Conservation (phyloP, 805 yeast genomes). For the Candida broadrunensis region DNA sequence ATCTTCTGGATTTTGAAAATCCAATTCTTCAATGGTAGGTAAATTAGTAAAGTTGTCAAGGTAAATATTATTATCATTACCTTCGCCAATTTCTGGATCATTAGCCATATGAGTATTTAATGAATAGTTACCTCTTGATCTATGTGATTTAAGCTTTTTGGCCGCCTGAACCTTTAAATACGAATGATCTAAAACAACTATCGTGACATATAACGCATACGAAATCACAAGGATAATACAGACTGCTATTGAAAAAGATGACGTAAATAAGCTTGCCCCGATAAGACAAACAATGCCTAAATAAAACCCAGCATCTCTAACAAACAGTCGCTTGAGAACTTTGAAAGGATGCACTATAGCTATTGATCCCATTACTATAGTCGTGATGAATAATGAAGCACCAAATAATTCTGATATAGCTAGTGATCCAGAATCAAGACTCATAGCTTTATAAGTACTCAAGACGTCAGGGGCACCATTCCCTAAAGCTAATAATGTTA, state of each 20-base stretch:
- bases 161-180: slow-evolving; percentile 10
- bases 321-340: slow-evolving; percentile 50
- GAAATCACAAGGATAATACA: slow-evolving; percentile 55
- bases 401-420: slow-evolving; percentile 93
- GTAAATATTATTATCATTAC: slow-evolving; percentile 14
- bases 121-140: slow-evolving; percentile 20
- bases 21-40: slow-evolving; percentile 27
- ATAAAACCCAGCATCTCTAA: slow-evolving; percentile 63
- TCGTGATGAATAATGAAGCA: slow-evolving; percentile 77
- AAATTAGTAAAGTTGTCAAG: slow-evolving; percentile 17
- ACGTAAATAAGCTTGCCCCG: slow-evolving; percentile 52
- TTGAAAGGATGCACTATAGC: slow-evolving; percentile 62
- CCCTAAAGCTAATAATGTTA: slow-evolving; percentile 85
- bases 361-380: slow-evolving; percentile 79
- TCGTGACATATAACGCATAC: slow-evolving; percentile 57
- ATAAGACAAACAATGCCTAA: slow-evolving; percentile 47
- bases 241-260: slow-evolving; percentile 51
- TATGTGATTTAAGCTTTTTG: slow-evolving; percentile 13
- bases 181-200: slow-evolving; percentile 34
- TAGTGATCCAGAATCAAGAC: slow-evolving; percentile 63
- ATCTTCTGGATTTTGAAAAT: slow-evolving; percentile 3
- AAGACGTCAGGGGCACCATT: slow-evolving; percentile 91
- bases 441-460: slow-evolving; percentile 80
- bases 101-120: background rate
- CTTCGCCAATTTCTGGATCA: slow-evolving; percentile 3